Conservation (phyloP, 2,329 filamentous ascomycete genomes). For the Ophiostoma novo-ulmi region DNA sequence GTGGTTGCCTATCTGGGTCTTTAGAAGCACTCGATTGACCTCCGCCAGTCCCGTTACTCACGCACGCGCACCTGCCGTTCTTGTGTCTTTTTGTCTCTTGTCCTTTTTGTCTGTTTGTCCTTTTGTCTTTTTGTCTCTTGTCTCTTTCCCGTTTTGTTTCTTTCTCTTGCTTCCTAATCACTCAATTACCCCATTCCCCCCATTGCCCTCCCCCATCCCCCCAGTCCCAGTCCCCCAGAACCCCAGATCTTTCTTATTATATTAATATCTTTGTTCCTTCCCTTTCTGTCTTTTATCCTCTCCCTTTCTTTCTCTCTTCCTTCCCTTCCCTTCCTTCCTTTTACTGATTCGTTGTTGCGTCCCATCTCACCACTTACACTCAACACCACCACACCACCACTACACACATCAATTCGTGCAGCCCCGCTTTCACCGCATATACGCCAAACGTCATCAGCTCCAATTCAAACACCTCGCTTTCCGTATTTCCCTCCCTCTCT, state of each 20-base stretch:
- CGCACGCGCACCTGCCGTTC: no score
- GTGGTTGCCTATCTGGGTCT: not conserved
- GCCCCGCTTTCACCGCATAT: constrained; percentile 12
- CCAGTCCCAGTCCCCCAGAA: not conserved
- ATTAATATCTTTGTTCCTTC: not conserved
- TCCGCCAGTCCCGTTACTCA: not conserved
- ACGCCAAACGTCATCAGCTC: constrained; percentile 10
- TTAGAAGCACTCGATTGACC: not conserved
- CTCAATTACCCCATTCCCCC: not conserved
- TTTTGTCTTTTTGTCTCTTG: not conserved
- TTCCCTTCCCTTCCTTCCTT: not conserved
- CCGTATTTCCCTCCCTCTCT: not conserved
- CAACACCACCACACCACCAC: not conserved
- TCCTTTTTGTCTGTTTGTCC: not conserved
- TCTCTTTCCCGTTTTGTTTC: not conserved
- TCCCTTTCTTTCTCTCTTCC: not conserved
- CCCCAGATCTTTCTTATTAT: constrained; percentile 3
- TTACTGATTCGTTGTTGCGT: not conserved
- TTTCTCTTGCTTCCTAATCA: not conserved
- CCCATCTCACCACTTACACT: constrained; percentile 10
- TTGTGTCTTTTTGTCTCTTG: not conserved
- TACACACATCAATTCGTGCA: not conserved
- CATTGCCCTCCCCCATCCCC: not conserved
- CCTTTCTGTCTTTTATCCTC: constrained; percentile 11
- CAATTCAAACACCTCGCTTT: not conserved